Evolutionary conservation across 1,139 yeast species (phyloP), one percentile per base, ranked within the genome.

Genomic region (Arxiozyma slooffiae): DNA sequence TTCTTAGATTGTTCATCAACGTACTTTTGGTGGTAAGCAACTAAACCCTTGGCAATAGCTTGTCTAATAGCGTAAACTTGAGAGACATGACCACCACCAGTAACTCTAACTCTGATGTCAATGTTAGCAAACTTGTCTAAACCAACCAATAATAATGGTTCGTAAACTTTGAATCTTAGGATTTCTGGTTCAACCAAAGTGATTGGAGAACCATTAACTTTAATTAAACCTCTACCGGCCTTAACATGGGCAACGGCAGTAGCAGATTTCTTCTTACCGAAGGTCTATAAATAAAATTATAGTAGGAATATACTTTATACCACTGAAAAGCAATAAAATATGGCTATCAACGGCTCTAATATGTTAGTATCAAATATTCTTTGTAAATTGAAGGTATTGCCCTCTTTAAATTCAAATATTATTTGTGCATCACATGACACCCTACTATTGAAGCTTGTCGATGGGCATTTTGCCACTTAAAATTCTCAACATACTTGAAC

Each of bases 81-180:
- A 61, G 97, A 90, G 67, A 90, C 96, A 84, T 90, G 97, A 80
- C 98, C 98, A 87, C 98, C 98, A 78, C 98, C 98, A 72, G 95
- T 81, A 71, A 92, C 98, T 78, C 92, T 85, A 73, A 94, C 95
- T 82, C 97, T 90, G 80, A 92, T 88, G 79, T 92, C 98, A 70
- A 92, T 85, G 82, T 84, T 84, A 77, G 95, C 94, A 80, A 88
- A 92, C 80, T 92, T 92, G 83, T 94, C 98, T 73, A 92, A 84
- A 72, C 98, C 98, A 71, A 88, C 97, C 74, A 92, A 79, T 74
- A 95, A 82, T 73, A 92, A 83, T 75, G 98, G 97, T 82, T 92
- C 98, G 90, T 90, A 92, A 68, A 92, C 97, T 82, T 92, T 92
- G 92, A 90, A 88, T 79, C 98, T 87, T 72, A 92, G 83, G 77